Conservation (phyloP, 768 basidiomycete species). For the Auriculariales sp. region DNA sequence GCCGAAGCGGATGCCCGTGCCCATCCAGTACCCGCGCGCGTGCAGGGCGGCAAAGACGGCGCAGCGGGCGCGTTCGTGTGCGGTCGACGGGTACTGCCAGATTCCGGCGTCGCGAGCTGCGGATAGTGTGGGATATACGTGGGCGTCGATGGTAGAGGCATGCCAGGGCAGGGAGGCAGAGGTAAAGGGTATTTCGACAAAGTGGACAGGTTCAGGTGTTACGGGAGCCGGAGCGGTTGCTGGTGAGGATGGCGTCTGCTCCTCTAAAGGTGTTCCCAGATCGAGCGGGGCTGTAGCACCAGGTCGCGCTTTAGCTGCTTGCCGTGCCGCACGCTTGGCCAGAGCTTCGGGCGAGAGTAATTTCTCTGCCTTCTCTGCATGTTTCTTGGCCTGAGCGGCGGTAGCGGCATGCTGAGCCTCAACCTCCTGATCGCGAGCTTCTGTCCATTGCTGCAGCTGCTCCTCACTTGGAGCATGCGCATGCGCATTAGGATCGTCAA, state of each 20-base stretch:
- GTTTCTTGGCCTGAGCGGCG: conserved; percentile 28
- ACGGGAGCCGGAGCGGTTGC: conserved; percentile 7
- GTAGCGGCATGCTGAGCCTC: conserved; percentile 34
- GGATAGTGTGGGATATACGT: conserved; percentile 38
- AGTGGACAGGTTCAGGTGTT: neutral
- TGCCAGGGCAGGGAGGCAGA: conserved; percentile 52
- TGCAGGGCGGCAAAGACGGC: conserved; percentile 69
- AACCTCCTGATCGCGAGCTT: conserved; percentile 26
- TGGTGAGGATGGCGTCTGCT: neutral
- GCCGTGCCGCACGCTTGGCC: conserved; percentile 58
- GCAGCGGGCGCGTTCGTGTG: conserved; percentile 58
- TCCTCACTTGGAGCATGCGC: conserved; percentile 26
- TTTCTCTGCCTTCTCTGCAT: conserved; percentile 13
- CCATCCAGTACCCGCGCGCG: conserved; percentile 77
- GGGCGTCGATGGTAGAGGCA: conserved; percentile 27
- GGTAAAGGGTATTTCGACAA: conserved; percentile 47
- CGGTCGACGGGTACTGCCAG: conserved; percentile 60
- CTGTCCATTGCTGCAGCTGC: conserved; percentile 40
- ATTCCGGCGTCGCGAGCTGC: conserved; percentile 52
- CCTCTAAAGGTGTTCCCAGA: too few relatives aligned
- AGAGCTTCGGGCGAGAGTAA: conserved; percentile 43
- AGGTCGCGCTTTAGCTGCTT: conserved; percentile 16
- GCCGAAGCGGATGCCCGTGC: conserved; percentile 85
- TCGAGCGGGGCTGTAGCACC: too few relatives aligned
- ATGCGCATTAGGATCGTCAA: conserved; percentile 56